Conservation (phyloP, 2,329 filamentous ascomycete genomes). For the Cryphonectria parasitica region DNA sequence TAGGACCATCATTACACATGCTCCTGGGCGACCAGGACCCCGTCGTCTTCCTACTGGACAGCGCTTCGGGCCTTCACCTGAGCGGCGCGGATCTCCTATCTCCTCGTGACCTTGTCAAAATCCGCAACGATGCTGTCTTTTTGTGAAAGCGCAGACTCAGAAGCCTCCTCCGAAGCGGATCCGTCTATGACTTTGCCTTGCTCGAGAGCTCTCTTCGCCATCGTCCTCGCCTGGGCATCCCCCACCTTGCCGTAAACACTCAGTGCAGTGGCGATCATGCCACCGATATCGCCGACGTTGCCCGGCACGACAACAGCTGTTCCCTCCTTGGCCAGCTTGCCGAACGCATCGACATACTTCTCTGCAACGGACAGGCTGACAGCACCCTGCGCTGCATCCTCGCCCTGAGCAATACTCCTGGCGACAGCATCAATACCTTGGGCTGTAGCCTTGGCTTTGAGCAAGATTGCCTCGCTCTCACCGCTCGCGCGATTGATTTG, state of each 20-base stretch:
- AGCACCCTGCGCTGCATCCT: constrained; percentile 77
- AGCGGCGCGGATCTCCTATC: constrained; percentile 12
- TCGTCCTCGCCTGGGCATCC: constrained; percentile 72
- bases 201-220: constrained; percentile 58
- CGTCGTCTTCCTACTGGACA: constrained; percentile 5
- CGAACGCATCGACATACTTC: constrained; percentile 94
- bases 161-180: constrained; percentile 30
- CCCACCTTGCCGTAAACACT: constrained; percentile 94
- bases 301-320: constrained; percentile 95
- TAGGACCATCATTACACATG: neutral
- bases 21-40: neutral
- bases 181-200: constrained; percentile 33
- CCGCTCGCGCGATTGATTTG: constrained; percentile 91
- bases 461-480: constrained; percentile 89
- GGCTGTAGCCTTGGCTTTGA: constrained; percentile 86
- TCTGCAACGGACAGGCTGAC: constrained; percentile 89
- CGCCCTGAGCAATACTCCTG: constrained; percentile 71
- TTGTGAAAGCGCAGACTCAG: constrained; percentile 26
- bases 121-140: constrained; percentile 36
- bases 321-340: constrained; percentile 89
- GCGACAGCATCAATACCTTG: constrained; percentile 87
- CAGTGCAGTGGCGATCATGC: constrained; percentile 96
- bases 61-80: neutral
- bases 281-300: constrained; percentile 93
- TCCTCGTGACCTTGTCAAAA: constrained; percentile 35